Base-by-base conservation (phyloP, 225 moss, liverwort and hornwort genomes). In the Climacium dendroides region DNA sequence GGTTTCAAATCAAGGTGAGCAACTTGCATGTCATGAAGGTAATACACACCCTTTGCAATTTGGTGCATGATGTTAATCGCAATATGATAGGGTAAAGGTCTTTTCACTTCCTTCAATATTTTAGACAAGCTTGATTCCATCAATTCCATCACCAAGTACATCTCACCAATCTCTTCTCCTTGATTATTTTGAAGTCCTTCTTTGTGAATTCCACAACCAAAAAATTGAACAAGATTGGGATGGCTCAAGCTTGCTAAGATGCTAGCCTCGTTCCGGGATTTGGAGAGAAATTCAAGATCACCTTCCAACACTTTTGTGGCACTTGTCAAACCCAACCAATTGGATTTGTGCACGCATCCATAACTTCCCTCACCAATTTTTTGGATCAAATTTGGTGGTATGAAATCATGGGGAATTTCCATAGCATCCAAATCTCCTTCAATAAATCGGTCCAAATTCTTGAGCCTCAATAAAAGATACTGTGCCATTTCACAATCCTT, bases 151-250 rank as follows among this genome's bases (percentile, higher is more conserved):
- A 70, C 24, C 13, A 69, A 69, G 24, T 23, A 7, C 41, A 70
- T 41, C 25, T 70, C 15, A 41, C 5, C 0, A 70, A 41, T 70
- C 41, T 70, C 70, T 0, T 30, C 19, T 6, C 3, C 25, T 0
- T 30, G 0, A 30, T 0, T 11, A 73, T 48, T 48, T 3, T 7
- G 1, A 30, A 19, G 0, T 1, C 3, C 0, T 19, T 2, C 19
- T 30, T 10, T 30, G 6, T 9, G 3, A 59, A 59, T 12, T 7
- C 79, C 79, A 43, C 79, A 79, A 12, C 58, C 58, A 58, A 28
- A 41, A 39, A 58, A 79, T 12, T 79, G 79, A 41, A 79, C 37
- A n/a, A 79, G 58, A 58, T 79, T 78, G 3, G 78, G 78, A 57
- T 78, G 78, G 37, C 18, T 78, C 9, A 79, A 58, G 11, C 58